These are phyloP conservation scores for Nannochloropsis oceanica DNA, from an alignment of 108 stramenopile genomes.

Conservation along the genomic window DNA sequence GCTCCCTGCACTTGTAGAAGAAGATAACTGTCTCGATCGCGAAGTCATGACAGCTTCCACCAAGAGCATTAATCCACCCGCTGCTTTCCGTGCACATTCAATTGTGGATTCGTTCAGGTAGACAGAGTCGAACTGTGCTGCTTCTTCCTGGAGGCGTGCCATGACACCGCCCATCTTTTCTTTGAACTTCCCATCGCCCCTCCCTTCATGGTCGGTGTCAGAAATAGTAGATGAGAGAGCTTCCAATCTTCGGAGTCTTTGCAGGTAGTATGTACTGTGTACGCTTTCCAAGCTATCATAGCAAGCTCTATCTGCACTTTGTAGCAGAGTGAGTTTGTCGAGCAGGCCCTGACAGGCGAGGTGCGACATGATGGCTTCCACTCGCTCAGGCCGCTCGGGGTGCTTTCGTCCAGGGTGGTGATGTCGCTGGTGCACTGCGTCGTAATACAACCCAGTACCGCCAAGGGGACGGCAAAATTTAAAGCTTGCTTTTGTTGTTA, in stretches of 20 bases:
- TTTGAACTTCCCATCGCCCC: background rate
- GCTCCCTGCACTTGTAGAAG: no score
- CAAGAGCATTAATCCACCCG: background rate
- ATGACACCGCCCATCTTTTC: background rate
- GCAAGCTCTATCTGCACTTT: background rate
- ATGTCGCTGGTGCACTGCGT: background rate
- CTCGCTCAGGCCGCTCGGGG: slow-evolving; percentile 6
- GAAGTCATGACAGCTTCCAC: background rate
- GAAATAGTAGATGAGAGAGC: no score
- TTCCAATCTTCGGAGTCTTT: background rate
- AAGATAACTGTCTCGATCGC: background rate
- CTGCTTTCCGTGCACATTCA: slow-evolving; percentile 3
- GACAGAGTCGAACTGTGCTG: slow-evolving; percentile 2
- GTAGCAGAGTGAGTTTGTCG: background rate
- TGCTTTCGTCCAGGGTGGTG: background rate
- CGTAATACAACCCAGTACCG: background rate
- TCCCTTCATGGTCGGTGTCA: background rate
- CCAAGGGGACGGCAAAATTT: no score
- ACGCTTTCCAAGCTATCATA: background rate
- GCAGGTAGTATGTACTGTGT: background rate
- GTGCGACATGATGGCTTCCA: background rate
- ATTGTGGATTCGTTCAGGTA: slow-evolving; percentile 10
- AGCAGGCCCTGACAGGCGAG: background rate
- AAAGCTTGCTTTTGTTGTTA: no score
- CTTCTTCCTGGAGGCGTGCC: background rate